Conservation (phyloP, 257 asterid genomes). For the Ligustrum vulgare region DNA sequence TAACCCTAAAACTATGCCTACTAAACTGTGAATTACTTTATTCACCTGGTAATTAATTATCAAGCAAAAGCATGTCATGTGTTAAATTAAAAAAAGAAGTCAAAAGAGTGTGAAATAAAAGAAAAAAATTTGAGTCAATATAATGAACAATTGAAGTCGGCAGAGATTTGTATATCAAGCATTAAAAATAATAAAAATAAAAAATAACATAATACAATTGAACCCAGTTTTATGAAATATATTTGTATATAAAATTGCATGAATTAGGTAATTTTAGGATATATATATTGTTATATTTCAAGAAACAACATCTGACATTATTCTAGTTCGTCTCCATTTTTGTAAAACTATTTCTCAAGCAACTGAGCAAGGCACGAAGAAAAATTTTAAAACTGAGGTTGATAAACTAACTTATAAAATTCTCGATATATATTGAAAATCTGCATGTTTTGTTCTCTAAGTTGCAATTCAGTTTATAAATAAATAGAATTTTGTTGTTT, state of each 20-base stretch:
- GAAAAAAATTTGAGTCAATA: constrained; percentile 28
- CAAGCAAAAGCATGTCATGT: constrained; percentile 28
- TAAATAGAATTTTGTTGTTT: too few relatives aligned
- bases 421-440: not conserved
- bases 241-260: not conserved
- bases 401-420: not conserved
- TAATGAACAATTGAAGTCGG: constrained; percentile 20
- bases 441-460: not conserved
- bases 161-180: constrained; percentile 24
- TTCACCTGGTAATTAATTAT: constrained; percentile 15
- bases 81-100: constrained; percentile 32
- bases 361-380: too few relatives aligned
- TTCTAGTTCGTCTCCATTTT: not conserved
- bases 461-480: too few relatives aligned
- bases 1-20: constrained; percentile 39
- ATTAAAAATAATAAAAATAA: not conserved
- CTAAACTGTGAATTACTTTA: constrained; percentile 5
- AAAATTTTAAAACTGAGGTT: not conserved
- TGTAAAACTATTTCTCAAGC: not conserved
- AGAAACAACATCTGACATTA: not conserved
- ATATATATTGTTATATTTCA: not conserved
- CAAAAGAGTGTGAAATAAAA: constrained; percentile 28
- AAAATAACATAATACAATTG: not conserved
- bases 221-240: not conserved
- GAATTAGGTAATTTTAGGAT: not conserved